Evolutionary conservation across 2,329 filamentous ascomycete genomes (phyloP).

Genomic region (Fusarium piperis): DNA sequence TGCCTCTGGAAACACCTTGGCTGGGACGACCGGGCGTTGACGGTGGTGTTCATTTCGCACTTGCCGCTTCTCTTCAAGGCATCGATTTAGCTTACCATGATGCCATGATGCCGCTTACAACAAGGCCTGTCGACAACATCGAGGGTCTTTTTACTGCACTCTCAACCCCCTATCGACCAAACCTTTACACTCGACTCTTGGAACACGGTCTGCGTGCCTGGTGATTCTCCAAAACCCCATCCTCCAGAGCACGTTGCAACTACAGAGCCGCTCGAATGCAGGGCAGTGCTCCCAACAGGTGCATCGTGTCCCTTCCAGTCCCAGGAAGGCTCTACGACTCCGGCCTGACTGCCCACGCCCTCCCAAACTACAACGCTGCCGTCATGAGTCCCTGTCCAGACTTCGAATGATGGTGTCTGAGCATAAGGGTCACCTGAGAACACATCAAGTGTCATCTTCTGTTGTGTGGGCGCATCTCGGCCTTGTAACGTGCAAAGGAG

Average conservation of each 20-base stretch:
- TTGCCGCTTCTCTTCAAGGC: neutral
- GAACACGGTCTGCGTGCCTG: constrained; percentile 26
- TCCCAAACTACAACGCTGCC: constrained; percentile 69
- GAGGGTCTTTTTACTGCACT: neutral
- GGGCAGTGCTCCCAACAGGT: constrained; percentile 59
- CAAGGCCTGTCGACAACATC: neutral
- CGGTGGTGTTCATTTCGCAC: neutral
- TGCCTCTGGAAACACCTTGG: neutral
- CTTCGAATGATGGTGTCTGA: constrained; percentile 60
- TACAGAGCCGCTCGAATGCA: constrained; percentile 66
- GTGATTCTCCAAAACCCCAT: constrained; percentile 50
- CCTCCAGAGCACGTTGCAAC: constrained; percentile 66
- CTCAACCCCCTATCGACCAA: constrained; percentile 39
- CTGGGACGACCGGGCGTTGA: neutral
- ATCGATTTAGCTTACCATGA: neutral
- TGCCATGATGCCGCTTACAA: neutral
- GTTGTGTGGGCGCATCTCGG: constrained; percentile 62
- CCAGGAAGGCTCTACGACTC: constrained; percentile 58
- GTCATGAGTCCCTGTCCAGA: constrained; percentile 68
- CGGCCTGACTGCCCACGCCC: constrained; percentile 59
- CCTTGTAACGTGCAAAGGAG: constrained; percentile 65
- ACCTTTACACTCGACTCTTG: constrained; percentile 40
- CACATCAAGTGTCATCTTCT: constrained; percentile 65
- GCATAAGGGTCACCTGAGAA: constrained; percentile 54
- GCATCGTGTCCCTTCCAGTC: constrained; percentile 59